These are phyloP conservation scores for Gyrodon lividus DNA, from an alignment of 768 basidiomycete species.

Conservation along the genomic window DNA sequence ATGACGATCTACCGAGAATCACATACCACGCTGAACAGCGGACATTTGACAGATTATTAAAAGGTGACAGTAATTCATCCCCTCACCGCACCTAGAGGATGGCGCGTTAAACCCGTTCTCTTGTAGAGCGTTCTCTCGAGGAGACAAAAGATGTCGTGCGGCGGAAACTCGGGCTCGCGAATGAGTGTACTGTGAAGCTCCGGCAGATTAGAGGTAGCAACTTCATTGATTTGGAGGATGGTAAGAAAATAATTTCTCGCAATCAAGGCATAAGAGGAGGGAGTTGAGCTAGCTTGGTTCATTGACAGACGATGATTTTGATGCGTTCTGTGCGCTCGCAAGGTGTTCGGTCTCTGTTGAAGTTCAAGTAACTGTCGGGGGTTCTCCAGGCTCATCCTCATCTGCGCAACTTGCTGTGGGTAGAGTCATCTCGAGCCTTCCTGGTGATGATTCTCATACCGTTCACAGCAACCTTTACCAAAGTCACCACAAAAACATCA, in stretches of 20 bases:
- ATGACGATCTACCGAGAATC: constrained; percentile 26
- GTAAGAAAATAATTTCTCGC: constrained; percentile 35
- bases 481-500: neutral
- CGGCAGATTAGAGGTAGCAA: constrained; percentile 54
- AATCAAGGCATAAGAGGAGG: neutral
- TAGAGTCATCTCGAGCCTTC: neutral
- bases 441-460: neutral
- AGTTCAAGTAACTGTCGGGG: constrained; percentile 33
- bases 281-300: neutral
- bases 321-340: constrained; percentile 59
- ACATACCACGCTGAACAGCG: constrained; percentile 37
- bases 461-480: neutral
- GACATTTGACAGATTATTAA: constrained; percentile 42
- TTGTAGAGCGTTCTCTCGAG: constrained; percentile 57
- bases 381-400: neutral
- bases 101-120: constrained; percentile 2
- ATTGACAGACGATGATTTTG: constrained; percentile 73
- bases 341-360: constrained; percentile 36
- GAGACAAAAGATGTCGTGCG: constrained; percentile 58
- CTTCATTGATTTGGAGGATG: constrained; percentile 72
- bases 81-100: neutral
- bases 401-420: constrained; percentile 13
- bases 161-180: constrained; percentile 55
- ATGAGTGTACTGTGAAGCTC: constrained; percentile 37
- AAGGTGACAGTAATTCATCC: constrained; percentile 29